A percentile compares a stretch with the other conserved stretches of the same genome.
phyloP scores from a whole-genome alignment of 371 early-diverging fungal species.

The Syncephalastrum sp. region DNA sequence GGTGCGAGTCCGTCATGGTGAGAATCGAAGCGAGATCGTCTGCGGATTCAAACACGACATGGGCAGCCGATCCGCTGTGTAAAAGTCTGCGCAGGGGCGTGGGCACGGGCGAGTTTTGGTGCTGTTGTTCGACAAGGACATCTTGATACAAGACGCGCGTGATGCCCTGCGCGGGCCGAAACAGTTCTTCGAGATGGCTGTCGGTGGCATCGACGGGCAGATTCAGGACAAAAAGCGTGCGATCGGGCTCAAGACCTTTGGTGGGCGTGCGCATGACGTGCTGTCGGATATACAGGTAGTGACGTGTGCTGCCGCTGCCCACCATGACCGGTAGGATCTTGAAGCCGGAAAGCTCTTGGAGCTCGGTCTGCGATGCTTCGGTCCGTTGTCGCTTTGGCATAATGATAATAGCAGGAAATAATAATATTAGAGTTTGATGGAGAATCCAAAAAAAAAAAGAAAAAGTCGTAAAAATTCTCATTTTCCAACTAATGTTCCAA shows the following conservation, averaged over 20 bases:
- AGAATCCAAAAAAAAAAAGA: neutral
- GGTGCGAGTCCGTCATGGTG: constrained; percentile 38
- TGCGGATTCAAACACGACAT: constrained; percentile 72
- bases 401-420: neutral
- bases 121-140: constrained; percentile 10
- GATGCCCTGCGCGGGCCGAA: constrained; percentile 68
- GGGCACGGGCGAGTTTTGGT: neutral
- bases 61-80: constrained; percentile 66
- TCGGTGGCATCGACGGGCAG: constrained; percentile 82
- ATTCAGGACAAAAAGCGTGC: constrained; percentile 80
- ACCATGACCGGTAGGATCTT: constrained; percentile 55
- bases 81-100: constrained; percentile 33
- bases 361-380: constrained; percentile 4
- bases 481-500: too few relatives aligned
- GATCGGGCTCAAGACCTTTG: constrained; percentile 52
- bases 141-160: constrained; percentile 50
- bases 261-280: constrained; percentile 63
- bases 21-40: constrained; percentile 64
- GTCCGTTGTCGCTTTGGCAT: constrained; percentile 1
- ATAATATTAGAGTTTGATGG: neutral
- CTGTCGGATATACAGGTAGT: constrained; percentile 72
- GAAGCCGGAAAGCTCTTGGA: constrained; percentile 55
- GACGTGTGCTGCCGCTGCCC: constrained; percentile 40
- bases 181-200: constrained; percentile 70
- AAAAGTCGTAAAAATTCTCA: neutral